Evolutionary conservation across 495 filamentous ascomycete species (phyloP).

Genomic region (Thozetella sp.): DNA sequence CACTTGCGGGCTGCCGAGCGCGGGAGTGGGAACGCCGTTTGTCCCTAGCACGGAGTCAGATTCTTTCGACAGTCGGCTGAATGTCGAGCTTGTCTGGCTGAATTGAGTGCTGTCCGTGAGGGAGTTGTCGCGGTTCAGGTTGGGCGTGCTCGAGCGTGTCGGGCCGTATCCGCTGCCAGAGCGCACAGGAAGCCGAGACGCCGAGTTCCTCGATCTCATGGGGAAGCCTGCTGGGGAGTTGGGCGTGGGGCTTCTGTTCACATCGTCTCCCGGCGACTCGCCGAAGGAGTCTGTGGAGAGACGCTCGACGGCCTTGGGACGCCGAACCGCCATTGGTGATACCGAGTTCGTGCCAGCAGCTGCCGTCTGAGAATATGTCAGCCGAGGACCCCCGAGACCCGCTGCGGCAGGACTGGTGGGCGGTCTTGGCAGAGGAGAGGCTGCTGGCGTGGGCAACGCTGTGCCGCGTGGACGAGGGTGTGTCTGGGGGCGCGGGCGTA

Average conservation of each 20-base stretch:
- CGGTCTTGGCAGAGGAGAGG: background rate
- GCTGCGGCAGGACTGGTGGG: constrained; percentile 8
- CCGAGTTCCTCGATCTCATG: constrained; percentile 25
- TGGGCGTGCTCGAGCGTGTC: constrained; percentile 26
- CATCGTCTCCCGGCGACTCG: background rate
- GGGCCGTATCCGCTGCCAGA: constrained; percentile 27
- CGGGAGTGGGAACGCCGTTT: constrained; percentile 21
- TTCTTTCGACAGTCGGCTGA: constrained; percentile 24
- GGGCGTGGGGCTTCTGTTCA: constrained; percentile 13
- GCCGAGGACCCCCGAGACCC: constrained; percentile 7
- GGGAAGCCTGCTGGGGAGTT: constrained; percentile 16
- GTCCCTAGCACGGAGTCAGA: constrained; percentile 20
- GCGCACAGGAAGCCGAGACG: constrained; percentile 23
- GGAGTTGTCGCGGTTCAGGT: constrained; percentile 23
- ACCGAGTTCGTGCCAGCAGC: constrained; percentile 3
- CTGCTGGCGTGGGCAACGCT: background rate
- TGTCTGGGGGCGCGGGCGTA: background rate
- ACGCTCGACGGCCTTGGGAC: background rate
- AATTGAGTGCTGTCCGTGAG: constrained; percentile 32
- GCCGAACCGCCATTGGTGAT: constrained; percentile 2
- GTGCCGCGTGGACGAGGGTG: background rate
- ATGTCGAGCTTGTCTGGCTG: constrained; percentile 31
- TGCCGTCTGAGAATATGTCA: constrained; percentile 18
- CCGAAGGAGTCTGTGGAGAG: constrained; percentile 8
- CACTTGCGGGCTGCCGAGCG: constrained; percentile 10